Conservation (phyloP, 108 stramenopile species). For the Conticribra guillardii region DNA sequence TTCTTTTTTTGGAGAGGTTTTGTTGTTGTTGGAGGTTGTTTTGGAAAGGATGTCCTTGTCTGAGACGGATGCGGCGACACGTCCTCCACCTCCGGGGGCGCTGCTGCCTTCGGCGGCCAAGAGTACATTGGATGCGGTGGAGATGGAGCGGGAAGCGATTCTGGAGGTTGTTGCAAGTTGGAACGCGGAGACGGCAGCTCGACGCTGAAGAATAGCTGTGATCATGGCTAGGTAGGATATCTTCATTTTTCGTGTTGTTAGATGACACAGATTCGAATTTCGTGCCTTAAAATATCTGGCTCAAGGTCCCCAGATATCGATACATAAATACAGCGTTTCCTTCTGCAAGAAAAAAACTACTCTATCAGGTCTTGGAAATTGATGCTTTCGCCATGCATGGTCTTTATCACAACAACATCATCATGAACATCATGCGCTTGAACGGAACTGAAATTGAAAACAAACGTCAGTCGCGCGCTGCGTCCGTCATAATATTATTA, state of each 20-base stretch:
- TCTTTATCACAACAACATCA: no score
- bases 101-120: neutral
- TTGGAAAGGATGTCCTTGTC: constrained; percentile 48
- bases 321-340: no score
- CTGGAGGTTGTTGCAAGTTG: constrained; percentile 6
- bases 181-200: constrained; percentile 25
- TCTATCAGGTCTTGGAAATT: no score
- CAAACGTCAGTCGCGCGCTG: no score
- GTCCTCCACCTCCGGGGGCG: constrained; percentile 57
- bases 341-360: no score
- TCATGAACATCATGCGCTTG: no score
- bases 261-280: no score
- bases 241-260: constrained; percentile 9
- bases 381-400: no score
- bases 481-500: no score
- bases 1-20: constrained; percentile 4
- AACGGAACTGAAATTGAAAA: no score
- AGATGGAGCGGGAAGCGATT: neutral
- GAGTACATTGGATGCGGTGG: neutral
- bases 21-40: neutral
- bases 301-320: no score
- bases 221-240: constrained; percentile 23
- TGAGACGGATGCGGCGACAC: constrained; percentile 73
- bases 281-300: no score
- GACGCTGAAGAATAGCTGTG: constrained; percentile 18